Conservation (phyloP, 768 basidiomycete species). For the Trametes elegans region DNA sequence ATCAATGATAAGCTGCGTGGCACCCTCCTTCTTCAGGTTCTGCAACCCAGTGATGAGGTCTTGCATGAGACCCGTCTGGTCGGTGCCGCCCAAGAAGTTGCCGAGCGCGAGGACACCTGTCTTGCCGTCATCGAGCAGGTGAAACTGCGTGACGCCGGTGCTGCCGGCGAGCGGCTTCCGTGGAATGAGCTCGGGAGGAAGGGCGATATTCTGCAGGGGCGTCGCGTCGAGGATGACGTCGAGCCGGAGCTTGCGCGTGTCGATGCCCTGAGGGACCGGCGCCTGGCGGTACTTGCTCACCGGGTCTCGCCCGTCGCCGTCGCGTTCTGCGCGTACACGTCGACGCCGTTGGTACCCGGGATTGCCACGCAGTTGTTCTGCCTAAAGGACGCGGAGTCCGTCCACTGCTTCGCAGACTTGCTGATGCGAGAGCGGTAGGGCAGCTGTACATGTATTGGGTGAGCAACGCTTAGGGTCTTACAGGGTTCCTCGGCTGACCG, state of each 20-base stretch:
- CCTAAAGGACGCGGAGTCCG: constrained; percentile 46
- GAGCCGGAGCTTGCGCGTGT: constrained; percentile 34
- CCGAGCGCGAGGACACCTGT: constrained; percentile 59
- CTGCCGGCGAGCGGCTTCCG: constrained; percentile 39
- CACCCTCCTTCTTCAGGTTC: constrained; percentile 46
- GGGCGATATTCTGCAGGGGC: constrained; percentile 40
- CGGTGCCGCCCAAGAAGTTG: constrained; percentile 52
- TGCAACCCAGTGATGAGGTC: constrained; percentile 46
- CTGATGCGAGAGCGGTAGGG: constrained; percentile 59
- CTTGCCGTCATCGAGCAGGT: constrained; percentile 47
- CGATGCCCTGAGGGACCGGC: constrained; percentile 17
- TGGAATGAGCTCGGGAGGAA: constrained; percentile 39
- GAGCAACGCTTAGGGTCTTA: not conserved
- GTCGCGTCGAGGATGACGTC: constrained; percentile 49
- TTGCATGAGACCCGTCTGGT: constrained; percentile 37
- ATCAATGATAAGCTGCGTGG: constrained; percentile 55
- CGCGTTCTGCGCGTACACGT: constrained; percentile 23
- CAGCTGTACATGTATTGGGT: constrained; percentile 40
- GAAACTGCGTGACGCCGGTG: constrained; percentile 53
- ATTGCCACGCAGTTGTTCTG: constrained; percentile 52
- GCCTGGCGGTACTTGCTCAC: constrained; percentile 25
- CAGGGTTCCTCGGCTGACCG: constrained; percentile 32
- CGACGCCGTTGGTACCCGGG: constrained; percentile 44
- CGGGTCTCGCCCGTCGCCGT: constrained; percentile 7
- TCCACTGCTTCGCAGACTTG: constrained; percentile 43